Evolutionary conservation across 2,329 filamentous ascomycete genomes (phyloP), one percentile per base, ranked within the genome.

Genomic region (Zarea fungicola): DNA sequence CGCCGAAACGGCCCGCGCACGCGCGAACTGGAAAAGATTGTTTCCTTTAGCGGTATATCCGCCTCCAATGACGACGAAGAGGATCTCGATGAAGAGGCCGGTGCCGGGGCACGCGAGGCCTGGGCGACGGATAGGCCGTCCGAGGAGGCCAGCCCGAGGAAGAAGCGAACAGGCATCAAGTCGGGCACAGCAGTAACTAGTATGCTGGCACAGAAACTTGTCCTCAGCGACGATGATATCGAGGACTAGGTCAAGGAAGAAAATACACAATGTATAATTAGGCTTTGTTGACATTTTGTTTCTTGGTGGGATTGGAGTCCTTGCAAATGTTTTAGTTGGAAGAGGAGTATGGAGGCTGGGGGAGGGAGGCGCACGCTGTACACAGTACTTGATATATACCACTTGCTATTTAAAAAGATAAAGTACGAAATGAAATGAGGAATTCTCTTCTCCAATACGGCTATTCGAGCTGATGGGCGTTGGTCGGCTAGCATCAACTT

Each of bases 201-300:
- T 23, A 61, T 77, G 54, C 69, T 74, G 35, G 76, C 82, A 53
- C 80, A 83, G 63, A 86, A 84, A 58, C 67, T 91, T 55, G 79
- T 89, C 37, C 68, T 92, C 34, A 89, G 84, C 57, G 88, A 93
- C 60, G 88, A 93, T 67, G 88, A 93, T 70, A 92, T 93, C 62
- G 86, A 90, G 64, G 87, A 91, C 58, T 71, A 49, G 45, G 42
- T 19, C 14, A 40, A 41, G 25, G 71, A 78, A 14, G 21, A 9
- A 39, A n/a, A 22, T 14, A 37, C n/a, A 18, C n/a, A 29, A 28
- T 43, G 41, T 47, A 44, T 25, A 48, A 42, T 22, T 34, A 49
- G 31, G n/a, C n/a, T n/a, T n/a, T n/a, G n/a, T n/a, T n/a, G n/a
- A n/a, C 25, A 26, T 42, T 43, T 9, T 28, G 31, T 23, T 25